Conservation (phyloP, 345 rosid species). For the Cardamine occulta region DNA sequence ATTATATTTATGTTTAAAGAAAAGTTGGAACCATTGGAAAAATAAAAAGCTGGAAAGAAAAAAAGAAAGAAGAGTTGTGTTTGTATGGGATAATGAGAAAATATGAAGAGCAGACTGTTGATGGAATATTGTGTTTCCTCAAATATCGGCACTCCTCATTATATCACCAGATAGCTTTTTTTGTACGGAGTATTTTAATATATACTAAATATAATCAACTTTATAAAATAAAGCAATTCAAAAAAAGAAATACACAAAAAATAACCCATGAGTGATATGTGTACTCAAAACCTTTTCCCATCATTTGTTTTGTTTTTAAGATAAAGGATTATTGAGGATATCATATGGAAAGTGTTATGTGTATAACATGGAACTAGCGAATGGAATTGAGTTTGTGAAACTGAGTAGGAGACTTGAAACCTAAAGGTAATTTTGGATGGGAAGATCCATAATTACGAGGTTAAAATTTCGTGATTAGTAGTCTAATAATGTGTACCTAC, state of each 20-base stretch:
- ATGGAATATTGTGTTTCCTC: slow-evolving; percentile 48
- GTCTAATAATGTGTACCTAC: neutral
- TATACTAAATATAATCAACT: neutral
- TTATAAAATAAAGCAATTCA: neutral
- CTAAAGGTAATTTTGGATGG: neutral
- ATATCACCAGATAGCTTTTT: slow-evolving; percentile 34
- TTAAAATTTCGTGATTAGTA: neutral
- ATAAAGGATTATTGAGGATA: neutral
- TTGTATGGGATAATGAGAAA: slow-evolving; percentile 35
- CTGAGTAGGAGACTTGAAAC: neutral
- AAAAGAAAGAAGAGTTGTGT: neutral
- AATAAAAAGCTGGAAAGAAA: slow-evolving; percentile 36
- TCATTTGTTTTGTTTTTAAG: neutral
- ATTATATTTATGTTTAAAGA: neutral
- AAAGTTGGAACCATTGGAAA: slow-evolving; percentile 27
- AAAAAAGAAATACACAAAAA: too few species aligned
- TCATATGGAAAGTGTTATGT: neutral
- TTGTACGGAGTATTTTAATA: slow-evolving; percentile 33
- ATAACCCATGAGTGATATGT: neutral
- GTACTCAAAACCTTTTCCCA: neutral
- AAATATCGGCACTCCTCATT: slow-evolving; percentile 39
- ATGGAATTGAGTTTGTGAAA: neutral
- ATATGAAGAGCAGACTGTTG: slow-evolving; percentile 40
- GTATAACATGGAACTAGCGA: neutral
- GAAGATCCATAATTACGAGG: too few species aligned